Conservation (phyloP, 257 asterid species). For the Handroanthus guayacan region DNA sequence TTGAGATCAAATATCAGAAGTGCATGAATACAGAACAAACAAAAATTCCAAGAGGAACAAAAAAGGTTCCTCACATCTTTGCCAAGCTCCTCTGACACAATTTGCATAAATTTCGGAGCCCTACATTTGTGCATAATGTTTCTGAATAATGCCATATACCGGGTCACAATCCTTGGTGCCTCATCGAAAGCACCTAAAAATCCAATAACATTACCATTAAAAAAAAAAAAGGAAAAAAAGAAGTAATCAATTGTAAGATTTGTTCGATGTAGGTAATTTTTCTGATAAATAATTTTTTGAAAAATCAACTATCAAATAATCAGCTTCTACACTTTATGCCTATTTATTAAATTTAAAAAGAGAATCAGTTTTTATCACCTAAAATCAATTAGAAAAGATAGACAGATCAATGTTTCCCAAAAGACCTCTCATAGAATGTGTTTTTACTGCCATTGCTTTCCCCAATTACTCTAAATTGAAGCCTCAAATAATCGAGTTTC, state of each 20-base stretch:
- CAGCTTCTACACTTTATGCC: background rate
- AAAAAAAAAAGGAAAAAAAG: background rate
- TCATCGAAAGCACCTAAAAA: constrained; percentile 60
- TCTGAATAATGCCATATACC: constrained; percentile 75
- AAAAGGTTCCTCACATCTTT: constrained; percentile 52
- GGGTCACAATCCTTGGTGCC: constrained; percentile 55
- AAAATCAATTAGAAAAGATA: background rate
- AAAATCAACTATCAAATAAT: background rate
- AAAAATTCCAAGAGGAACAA: background rate
- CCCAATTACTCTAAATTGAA: background rate
- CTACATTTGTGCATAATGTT: constrained; percentile 76
- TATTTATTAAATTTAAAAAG: background rate
- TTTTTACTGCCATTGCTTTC: background rate
- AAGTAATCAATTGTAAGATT: too few species aligned
- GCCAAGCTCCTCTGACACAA: constrained; percentile 80
- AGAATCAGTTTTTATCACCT: background rate
- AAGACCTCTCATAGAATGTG: background rate
- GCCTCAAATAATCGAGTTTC: constrained; percentile 12
- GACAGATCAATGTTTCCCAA: background rate
- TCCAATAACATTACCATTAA: constrained; percentile 12
- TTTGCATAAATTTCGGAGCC: constrained; percentile 70
- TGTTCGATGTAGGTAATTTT: too few species aligned
- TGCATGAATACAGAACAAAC: constrained; percentile 13
- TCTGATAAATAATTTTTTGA: too few species aligned
- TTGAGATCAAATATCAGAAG: constrained; percentile 21